Evolutionary conservation across 768 basidiomycete genomes (phyloP).

Genomic region (Amanita pallidorosea): DNA sequence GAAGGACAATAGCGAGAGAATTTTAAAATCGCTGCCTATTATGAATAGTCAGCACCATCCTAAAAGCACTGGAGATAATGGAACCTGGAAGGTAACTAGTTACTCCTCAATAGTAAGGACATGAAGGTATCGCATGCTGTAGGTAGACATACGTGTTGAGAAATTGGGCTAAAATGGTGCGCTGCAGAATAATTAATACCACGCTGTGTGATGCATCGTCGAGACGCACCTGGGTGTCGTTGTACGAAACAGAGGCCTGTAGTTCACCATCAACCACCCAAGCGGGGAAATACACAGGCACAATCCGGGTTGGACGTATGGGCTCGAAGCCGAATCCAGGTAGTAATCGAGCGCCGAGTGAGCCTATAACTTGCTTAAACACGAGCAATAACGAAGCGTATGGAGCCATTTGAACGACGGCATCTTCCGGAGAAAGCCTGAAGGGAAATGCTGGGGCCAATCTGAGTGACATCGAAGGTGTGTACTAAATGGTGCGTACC

Average conservation of each 20-base stretch:
- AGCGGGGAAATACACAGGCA: conserved; percentile 49
- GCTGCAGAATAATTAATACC: conserved; percentile 10
- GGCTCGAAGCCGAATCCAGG: conserved; percentile 26
- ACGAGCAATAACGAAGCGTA: conserved; percentile 17
- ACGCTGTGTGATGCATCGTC: neutral
- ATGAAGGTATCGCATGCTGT: conserved; percentile 2
- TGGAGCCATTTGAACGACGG: conserved; percentile 26
- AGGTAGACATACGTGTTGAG: conserved; percentile 34
- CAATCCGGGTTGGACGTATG: conserved; percentile 32
- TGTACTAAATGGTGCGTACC: conserved; percentile 16
- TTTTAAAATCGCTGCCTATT: conserved; percentile 33
- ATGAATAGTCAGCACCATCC: neutral
- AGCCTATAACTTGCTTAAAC: conserved; percentile 16
- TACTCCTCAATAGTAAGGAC: conserved; percentile 9
- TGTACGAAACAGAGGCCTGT: conserved; percentile 22
- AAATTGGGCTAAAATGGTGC: conserved; percentile 22
- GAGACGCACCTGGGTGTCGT: conserved; percentile 18
- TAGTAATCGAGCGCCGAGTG: conserved; percentile 23
- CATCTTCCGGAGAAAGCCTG: conserved; percentile 32
- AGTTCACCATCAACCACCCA: conserved; percentile 54
- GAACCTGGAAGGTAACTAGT: conserved; percentile 37
- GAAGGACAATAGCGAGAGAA: conserved; percentile 34
- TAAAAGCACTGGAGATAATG: neutral
- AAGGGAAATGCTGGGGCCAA: conserved; percentile 38
- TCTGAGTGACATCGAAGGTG: neutral